Conservation (phyloP, 2,329 filamentous ascomycete genomes). For the Purpureocillium takamizusanense region DNA sequence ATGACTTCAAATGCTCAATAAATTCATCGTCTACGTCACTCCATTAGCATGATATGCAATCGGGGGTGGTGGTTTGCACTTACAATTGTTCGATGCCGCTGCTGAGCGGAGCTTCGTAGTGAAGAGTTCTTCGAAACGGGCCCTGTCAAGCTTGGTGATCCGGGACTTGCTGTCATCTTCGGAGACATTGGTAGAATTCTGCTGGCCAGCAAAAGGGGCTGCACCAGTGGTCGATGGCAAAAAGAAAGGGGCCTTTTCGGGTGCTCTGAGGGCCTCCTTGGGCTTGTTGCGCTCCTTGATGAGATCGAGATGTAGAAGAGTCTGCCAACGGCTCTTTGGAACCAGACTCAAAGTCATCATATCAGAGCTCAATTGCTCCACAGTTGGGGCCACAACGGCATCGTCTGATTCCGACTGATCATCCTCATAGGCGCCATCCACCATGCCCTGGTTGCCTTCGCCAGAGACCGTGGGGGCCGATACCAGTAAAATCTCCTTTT, state of each 20-base stretch:
- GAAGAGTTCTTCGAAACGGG: conserved; percentile 48
- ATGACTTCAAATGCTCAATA: conserved; percentile 67
- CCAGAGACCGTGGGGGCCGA: conserved; percentile 68
- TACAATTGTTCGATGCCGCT: conserved; percentile 51
- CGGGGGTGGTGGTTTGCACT: conserved; percentile 17
- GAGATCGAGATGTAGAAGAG: conserved; percentile 79
- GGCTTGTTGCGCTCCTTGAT: conserved; percentile 94
- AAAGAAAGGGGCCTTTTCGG: conserved; percentile 95
- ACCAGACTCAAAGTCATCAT: conserved; percentile 86
- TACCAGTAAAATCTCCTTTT: conserved; percentile 60
- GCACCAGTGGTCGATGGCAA: conserved; percentile 56
- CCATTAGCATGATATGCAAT: conserved; percentile 12
- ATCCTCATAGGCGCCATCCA: conserved; percentile 68
- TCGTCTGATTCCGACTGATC: conserved; percentile 43
- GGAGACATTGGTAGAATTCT: conserved; percentile 19
- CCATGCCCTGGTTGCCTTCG: conserved; percentile 65
- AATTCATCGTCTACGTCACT: conserved; percentile 48
- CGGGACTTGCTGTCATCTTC: conserved; percentile 47
- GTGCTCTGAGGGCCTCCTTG: conserved; percentile 79
- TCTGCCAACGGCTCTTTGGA: conserved; percentile 89
- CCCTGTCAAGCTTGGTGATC: conserved; percentile 58
- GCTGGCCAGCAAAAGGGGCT: conserved; percentile 25
- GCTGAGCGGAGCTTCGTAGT: conserved; percentile 47
- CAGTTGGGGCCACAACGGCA: conserved; percentile 40
- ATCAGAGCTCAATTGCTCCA: conserved; percentile 73